A percentile compares a stretch with the other conserved stretches of the same genome.
phyloP scores from a whole-genome alignment of 192 early-diverging fungal genomes.

The Dissophora globulifera region DNA sequence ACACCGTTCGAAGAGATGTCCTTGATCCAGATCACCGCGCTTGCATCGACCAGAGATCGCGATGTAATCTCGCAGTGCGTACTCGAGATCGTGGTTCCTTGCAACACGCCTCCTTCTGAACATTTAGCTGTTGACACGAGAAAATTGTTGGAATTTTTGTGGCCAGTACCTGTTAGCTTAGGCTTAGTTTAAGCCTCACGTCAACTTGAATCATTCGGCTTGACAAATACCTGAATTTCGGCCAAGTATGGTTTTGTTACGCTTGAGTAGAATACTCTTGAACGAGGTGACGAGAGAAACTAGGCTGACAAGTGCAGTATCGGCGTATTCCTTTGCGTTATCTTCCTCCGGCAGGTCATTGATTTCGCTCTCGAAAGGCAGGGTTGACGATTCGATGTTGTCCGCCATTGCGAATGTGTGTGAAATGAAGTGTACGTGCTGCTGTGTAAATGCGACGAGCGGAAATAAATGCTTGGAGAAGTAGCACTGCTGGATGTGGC shows the following conservation, averaged over 20 bases:
- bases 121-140: constrained; percentile 26
- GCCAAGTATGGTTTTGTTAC: constrained; percentile 28
- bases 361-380: constrained; percentile 10
- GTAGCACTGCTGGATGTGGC: too few species aligned
- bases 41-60: constrained; percentile 19
- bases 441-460: too few species aligned
- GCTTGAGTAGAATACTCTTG: neutral
- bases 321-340: neutral
- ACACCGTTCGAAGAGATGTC: constrained; percentile 45
- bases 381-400: constrained; percentile 2
- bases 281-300: neutral
- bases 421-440: neutral
- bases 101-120: constrained; percentile 24
- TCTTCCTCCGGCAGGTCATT: constrained; percentile 27
- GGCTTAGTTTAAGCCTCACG: too few species aligned
- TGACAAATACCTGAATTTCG: constrained; percentile 6
- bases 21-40: constrained; percentile 32
- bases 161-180: neutral
- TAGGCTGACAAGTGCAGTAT: constrained; percentile 2
- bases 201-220: neutral
- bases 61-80: constrained; percentile 26
- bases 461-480: too few species aligned
- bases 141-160: neutral
- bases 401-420: constrained; percentile 9
- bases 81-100: constrained; percentile 1